Evolutionary conservation across 371 early-diverging fungal species (phyloP), one percentile per base, ranked within the genome.

Genomic region (Saksenaea oblongispora): DNA sequence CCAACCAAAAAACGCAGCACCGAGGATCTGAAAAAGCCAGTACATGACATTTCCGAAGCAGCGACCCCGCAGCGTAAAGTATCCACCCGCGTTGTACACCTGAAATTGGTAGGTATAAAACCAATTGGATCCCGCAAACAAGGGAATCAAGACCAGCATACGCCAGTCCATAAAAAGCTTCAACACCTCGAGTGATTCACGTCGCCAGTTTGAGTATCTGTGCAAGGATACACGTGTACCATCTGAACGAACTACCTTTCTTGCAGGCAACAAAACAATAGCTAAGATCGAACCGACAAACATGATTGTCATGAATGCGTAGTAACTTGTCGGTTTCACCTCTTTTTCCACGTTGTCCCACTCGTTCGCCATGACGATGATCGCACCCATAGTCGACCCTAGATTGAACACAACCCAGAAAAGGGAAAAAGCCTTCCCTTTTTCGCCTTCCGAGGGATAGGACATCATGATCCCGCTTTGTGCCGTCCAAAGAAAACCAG

Each of bases 391-490:
- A 62, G 88, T 77, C 56, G 84, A 87, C 62, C 89, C 91, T 65
- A 87, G 66, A 72, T 92, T 93, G 76, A 93, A 92, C 54, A 92
- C 82, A 64, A 85, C 79, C 93, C 93, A 93, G 79, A 89, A 89
- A 11, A 84, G 73, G 22, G 85, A 80, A 60, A 89, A 87, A 63
- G 77, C 85, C 36, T 72, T 83, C 44, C 91, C 92, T 79, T 91
- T 91, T 35, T 87, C 85, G 27, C 82, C 66, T 62, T 92, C 92
- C 34, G 74, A 72, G 18, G 93, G 92, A 68, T 93, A 92, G 36
- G 92, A 87, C 73, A 90, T 84, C 86, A 91, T 89, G 14, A 93
- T 88, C 73, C 89, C 85, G 28, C 92, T 91, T 71, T 92, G 92
- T 8, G 92, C 91, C 5, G 75, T 78, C 78, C 78, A 74, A 51